Base-by-base conservation (phyloP, 2,329 filamentous ascomycete species). In the Xylaria sp. region DNA sequence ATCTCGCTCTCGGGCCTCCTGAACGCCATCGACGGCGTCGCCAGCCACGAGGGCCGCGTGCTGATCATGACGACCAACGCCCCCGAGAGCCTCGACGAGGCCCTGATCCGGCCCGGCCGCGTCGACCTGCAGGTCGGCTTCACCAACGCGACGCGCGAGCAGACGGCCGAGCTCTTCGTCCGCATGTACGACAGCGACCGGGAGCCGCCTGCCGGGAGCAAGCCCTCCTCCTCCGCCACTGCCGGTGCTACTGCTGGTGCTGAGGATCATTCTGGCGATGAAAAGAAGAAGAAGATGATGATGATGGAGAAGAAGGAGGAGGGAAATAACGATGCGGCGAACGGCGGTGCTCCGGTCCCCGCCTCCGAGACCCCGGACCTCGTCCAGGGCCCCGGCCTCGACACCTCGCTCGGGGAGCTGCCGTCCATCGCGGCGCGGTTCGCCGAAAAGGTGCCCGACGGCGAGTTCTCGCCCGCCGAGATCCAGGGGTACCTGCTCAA, bases 51-150 rank as follows among this genome's bases (percentile, higher is more conserved):
- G 72, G 90, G 89, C 21, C 83, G 89, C 42, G 83, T 93, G 11
- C 80, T 93, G 17, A 86, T 93, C 73, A 91, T 92, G 87, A 92
- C 90, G 0, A 91, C 88, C 26, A 94, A 93, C 71, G 82, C 85
- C 55, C 87, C 87, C 2, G 86, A 92, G 63, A 78, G 82, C 13
- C 81, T 93, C 0, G 89, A 92, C 66, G 80, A 86, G 42, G 89
- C 89, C 0, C 78, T 94, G 5, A 86, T 92, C 45, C 79, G 89
- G 0, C 88, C 90, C 0, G 89, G 89, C 1, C 79, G 88, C 1
- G 85, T 92, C 3, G 89, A 92, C 59, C 74, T 88, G 39, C 84
- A 88, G 62, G 82, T 92, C 1, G 76, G 76, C 9, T 89, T 92
- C 69, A 78, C 74, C 19, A 81, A 82, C 57, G 83, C 85, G 1